Evolutionary conservation across 352 stramenopile genomes (phyloP).

Genomic region (Globisporangium nunn): DNA sequence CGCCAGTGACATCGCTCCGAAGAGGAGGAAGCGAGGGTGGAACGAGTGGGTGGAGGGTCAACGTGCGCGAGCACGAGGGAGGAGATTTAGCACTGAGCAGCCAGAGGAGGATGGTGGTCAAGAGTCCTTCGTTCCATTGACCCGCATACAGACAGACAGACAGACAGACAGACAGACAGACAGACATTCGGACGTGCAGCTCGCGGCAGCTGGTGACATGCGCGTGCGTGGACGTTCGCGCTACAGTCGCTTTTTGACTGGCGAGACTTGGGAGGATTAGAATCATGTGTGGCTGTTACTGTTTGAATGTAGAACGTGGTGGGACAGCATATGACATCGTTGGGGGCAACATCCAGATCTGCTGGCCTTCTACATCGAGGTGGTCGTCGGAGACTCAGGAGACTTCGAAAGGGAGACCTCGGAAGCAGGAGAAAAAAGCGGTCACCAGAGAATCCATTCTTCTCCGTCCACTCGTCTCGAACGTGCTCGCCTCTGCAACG

Average conservation of each 20-base stretch:
- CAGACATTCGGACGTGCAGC: background rate
- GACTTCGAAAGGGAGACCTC: background rate
- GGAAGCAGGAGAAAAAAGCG: too few species aligned
- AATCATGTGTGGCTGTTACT: background rate
- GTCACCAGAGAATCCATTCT: background rate
- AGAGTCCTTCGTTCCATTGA: background rate
- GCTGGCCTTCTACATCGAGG: background rate
- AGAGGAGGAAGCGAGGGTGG: too few species aligned
- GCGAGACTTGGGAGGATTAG: background rate
- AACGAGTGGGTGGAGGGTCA: slow-evolving; percentile 2
- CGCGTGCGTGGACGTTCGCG: background rate
- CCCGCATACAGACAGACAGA: background rate
- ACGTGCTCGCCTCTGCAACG: background rate
- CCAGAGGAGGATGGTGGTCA: background rate
- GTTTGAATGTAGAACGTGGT: background rate
- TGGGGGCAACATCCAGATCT: background rate
- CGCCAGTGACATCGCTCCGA: slow-evolving; percentile 10
- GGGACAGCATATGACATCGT: background rate
- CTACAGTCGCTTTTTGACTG: background rate
- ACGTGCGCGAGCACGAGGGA: slow-evolving; percentile 10
- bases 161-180: background rate
- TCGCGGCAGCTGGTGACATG: background rate
- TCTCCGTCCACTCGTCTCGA: too few species aligned
- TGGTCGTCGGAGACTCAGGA: background rate
- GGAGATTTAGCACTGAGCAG: slow-evolving; percentile 8